Evolutionary conservation across 139 green algal genomes (phyloP).

Genomic region (Yamagishiella unicocca): DNA sequence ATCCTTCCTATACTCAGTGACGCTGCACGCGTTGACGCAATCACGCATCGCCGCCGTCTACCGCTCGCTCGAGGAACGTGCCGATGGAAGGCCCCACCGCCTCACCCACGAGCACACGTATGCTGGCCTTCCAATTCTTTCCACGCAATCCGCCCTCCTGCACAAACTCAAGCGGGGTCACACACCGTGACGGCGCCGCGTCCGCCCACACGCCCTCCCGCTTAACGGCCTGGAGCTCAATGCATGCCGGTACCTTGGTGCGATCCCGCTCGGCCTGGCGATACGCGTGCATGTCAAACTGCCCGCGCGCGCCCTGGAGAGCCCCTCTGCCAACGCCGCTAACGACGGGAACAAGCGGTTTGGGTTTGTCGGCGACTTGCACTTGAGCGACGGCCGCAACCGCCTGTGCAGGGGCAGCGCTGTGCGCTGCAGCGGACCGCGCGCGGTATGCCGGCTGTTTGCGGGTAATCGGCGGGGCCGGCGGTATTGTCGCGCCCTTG

Average conservation of each 20-base stretch:
- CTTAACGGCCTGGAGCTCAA: constrained; percentile 12
- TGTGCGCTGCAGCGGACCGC: too few relatives aligned
- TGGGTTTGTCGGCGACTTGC: background rate
- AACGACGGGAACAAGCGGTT: background rate
- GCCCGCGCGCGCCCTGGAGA: background rate
- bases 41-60: background rate
- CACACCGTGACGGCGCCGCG: background rate
- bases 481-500: too few relatives aligned
- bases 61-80: background rate
- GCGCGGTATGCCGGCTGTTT: too few relatives aligned
- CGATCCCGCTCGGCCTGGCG: background rate
- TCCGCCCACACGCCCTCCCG: background rate
- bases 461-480: too few relatives aligned
- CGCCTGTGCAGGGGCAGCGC: background rate
- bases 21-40: too few relatives aligned
- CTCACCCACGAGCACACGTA: background rate
- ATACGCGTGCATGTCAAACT: background rate
- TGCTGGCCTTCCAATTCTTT: constrained; percentile 9
- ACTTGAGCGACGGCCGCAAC: background rate
- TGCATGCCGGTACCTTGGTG: background rate
- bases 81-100: background rate
- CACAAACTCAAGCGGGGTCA: constrained; percentile 10
- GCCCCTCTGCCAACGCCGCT: background rate
- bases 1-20: too few relatives aligned
- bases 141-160: background rate